Conservation (phyloP, 257 asterid species). For the Fraxinus anomala region DNA sequence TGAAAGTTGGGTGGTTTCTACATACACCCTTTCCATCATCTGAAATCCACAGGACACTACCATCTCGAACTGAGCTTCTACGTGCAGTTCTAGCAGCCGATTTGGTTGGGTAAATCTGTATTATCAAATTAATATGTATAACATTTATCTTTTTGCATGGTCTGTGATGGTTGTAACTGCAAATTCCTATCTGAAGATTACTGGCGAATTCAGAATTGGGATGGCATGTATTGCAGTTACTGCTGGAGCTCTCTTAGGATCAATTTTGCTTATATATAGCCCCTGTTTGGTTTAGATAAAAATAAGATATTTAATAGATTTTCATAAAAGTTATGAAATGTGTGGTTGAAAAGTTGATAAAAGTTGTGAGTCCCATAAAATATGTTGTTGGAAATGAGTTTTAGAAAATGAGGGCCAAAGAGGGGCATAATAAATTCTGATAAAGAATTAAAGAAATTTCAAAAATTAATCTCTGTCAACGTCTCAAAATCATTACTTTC, state of each 20-base stretch:
- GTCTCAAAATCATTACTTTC: background rate
- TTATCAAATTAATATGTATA: background rate
- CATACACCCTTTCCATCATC: conserved; percentile 98
- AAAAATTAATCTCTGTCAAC: background rate
- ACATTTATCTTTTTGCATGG: background rate
- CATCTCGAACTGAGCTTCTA: conserved; percentile 86
- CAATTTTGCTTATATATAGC: background rate
- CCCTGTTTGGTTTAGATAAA: no score
- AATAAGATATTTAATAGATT: no score
- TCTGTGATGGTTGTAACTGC: conserved; percentile 10
- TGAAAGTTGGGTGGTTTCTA: conserved; percentile 97
- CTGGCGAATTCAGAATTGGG: conserved; percentile 12
- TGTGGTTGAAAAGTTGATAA: no score
- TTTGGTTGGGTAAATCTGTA: conserved; percentile 73
- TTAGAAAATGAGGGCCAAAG: no score
- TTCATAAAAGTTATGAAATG: no score
- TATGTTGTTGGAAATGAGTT: no score
- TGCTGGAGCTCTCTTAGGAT: background rate
- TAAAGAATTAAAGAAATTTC: background rate
- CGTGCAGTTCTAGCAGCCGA: conserved; percentile 88
- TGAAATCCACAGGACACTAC: conserved; percentile 91
- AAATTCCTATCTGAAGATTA: conserved; percentile 9
- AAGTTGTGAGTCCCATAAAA: no score
- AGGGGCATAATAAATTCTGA: background rate
- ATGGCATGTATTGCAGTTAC: conserved; percentile 1